Evolutionary conservation across 768 basidiomycete species (phyloP).

Genomic region (Lactarius psammicola): DNA sequence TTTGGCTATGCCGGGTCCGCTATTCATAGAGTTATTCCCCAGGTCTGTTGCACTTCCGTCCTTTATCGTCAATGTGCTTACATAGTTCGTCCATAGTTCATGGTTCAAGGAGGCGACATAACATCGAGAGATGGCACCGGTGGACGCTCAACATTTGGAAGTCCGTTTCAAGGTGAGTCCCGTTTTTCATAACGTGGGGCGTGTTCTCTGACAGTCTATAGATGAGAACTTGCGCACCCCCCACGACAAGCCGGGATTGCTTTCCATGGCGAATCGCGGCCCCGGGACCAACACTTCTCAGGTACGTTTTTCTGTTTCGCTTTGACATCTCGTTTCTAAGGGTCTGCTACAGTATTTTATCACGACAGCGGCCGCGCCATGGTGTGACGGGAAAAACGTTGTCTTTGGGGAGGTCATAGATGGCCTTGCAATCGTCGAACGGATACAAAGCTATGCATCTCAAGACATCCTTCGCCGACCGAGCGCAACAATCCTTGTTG

Average conservation of each 20-base stretch:
- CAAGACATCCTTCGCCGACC: slow-evolving; percentile 27
- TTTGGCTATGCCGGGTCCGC: slow-evolving; percentile 47
- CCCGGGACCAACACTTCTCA: slow-evolving; percentile 80
- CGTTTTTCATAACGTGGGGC: not conserved
- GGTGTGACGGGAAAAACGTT: slow-evolving; percentile 67
- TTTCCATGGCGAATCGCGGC: slow-evolving; percentile 90
- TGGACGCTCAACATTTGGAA: slow-evolving; percentile 84
- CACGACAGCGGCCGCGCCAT: slow-evolving; percentile 68
- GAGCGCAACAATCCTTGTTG: slow-evolving; percentile 25
- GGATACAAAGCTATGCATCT: slow-evolving; percentile 45
- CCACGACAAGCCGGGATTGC: slow-evolving; percentile 62
- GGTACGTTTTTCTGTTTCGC: slow-evolving; percentile 35
- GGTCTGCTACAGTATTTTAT: slow-evolving; percentile 61
- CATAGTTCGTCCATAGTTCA: slow-evolving; percentile 46
- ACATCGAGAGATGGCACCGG: slow-evolving; percentile 72
- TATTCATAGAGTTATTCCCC: slow-evolving; percentile 65
- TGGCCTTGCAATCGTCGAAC: slow-evolving; percentile 63
- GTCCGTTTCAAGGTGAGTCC: slow-evolving; percentile 64
- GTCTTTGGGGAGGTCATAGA: slow-evolving; percentile 70
- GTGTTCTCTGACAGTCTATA: slow-evolving; percentile 27
- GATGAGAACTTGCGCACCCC: slow-evolving; percentile 71
- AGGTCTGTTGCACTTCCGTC: slow-evolving; percentile 39
- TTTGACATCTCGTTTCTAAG: not conserved
- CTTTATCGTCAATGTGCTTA: not conserved
- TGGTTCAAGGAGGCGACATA: slow-evolving; percentile 89